Conservation (phyloP, 148 eudicot species). For the Cornus florida region DNA sequence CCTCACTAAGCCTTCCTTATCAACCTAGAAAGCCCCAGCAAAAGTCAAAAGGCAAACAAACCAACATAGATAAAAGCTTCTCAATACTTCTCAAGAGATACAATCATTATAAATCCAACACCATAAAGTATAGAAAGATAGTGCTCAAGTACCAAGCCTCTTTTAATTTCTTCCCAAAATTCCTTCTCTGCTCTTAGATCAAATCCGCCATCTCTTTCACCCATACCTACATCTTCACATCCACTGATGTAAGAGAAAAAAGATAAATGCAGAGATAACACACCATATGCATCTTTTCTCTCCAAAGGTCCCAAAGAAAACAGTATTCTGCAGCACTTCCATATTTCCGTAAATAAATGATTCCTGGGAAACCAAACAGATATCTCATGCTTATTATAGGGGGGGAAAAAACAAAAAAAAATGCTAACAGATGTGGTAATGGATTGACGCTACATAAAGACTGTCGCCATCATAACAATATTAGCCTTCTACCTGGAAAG, state of each 20-base stretch:
- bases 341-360: constrained; percentile 47
- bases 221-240: constrained; percentile 31
- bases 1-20: constrained; percentile 76
- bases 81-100: neutral
- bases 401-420: neutral
- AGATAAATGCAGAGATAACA: constrained; percentile 80
- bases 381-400: neutral
- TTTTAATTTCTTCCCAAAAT: constrained; percentile 87
- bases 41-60: neutral
- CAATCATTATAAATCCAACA: neutral
- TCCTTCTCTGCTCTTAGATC: constrained; percentile 68
- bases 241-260: constrained; percentile 46
- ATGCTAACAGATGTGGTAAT: neutral
- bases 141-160: constrained; percentile 74
- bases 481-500: constrained; percentile 60
- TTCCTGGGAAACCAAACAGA: constrained; percentile 49
- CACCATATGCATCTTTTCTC: constrained; percentile 87
- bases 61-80: neutral
- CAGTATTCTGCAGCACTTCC: constrained; percentile 73
- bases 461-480: neutral
- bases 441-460: neutral
- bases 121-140: neutral
- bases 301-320: constrained; percentile 71
- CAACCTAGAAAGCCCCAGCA: constrained; percentile 43
- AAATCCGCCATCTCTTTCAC: constrained; percentile 50